phyloP scores from a whole-genome alignment of 495 filamentous ascomycete species.

The Penicillium coprophilum region DNA sequence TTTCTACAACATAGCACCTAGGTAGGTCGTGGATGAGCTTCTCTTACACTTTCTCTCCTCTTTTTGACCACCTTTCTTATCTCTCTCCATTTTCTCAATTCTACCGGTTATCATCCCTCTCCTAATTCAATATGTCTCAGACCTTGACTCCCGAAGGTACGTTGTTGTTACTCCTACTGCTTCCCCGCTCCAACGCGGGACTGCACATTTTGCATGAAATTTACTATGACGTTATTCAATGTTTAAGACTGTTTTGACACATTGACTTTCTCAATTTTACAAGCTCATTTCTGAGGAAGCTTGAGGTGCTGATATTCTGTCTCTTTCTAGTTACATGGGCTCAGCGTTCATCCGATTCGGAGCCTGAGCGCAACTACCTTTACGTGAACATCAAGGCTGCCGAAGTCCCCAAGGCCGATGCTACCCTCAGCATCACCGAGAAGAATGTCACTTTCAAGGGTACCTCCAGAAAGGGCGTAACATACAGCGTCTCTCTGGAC shows the following conservation, averaged over 20 bases:
- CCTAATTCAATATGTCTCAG: slow-evolving; percentile 30
- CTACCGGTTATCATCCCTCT: not conserved
- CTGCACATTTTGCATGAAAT: slow-evolving; percentile 30
- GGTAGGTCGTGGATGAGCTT: slow-evolving; percentile 7
- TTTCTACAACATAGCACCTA: slow-evolving; percentile 15
- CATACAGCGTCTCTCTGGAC: slow-evolving; percentile 82
- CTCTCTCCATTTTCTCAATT: slow-evolving; percentile 9
- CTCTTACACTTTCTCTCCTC: slow-evolving; percentile 12
- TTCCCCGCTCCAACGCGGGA: slow-evolving; percentile 32
- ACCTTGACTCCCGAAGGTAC: slow-evolving; percentile 44
- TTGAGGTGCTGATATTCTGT: slow-evolving; percentile 21
- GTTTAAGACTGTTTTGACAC: not conserved
- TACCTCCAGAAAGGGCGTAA: slow-evolving; percentile 74
- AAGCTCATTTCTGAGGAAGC: not conserved
- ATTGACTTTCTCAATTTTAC: slow-evolving; percentile 2
- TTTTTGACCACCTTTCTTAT: slow-evolving; percentile 7
- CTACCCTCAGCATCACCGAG: slow-evolving; percentile 78
- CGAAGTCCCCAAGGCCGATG: slow-evolving; percentile 66
- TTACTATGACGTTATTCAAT: slow-evolving; percentile 18
- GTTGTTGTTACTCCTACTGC: slow-evolving; percentile 35
- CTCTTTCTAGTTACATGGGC: slow-evolving; percentile 81
- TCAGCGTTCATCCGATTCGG: slow-evolving; percentile 82
- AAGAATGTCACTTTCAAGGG: slow-evolving; percentile 79
- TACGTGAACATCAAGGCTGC: slow-evolving; percentile 85
- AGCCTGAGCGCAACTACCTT: slow-evolving; percentile 84